phyloP scores from a whole-genome alignment of 306 rosid genomes.

The Macrotyloma uniflorum region DNA sequence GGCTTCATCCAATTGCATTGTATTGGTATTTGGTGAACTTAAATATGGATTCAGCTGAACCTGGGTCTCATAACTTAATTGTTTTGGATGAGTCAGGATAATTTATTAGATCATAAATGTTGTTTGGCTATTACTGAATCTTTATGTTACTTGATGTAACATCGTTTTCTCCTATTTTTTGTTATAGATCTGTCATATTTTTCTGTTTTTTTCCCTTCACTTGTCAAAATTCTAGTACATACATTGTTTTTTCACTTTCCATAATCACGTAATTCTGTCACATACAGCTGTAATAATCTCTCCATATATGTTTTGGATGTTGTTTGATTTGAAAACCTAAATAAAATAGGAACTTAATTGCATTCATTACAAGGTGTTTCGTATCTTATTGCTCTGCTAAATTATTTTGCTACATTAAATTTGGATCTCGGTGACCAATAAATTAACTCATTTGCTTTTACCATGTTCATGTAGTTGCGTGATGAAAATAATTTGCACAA shows the following conservation, averaged over 20 bases:
- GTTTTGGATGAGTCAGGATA: background rate
- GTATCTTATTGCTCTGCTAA: background rate
- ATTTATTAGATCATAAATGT: background rate
- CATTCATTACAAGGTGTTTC: background rate
- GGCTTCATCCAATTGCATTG: background rate
- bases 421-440: background rate
- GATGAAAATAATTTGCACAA: slow-evolving; percentile 76
- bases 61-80: background rate
- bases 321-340: background rate
- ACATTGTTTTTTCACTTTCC: background rate
- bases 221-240: background rate
- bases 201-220: background rate
- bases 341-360: background rate
- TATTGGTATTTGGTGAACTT: background rate
- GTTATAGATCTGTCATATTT: background rate
- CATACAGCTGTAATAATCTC: background rate
- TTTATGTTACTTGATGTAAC: background rate
- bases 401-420: background rate
- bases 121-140: background rate
- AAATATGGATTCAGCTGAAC: background rate
- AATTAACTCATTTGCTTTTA: slow-evolving; percentile 24
- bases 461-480: slow-evolving; percentile 69
- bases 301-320: background rate
- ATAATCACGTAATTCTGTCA: background rate
- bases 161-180: background rate